Base-by-base conservation (phyloP, 2,329 filamentous ascomycete genomes). In the Diaporthe citriasiana region DNA sequence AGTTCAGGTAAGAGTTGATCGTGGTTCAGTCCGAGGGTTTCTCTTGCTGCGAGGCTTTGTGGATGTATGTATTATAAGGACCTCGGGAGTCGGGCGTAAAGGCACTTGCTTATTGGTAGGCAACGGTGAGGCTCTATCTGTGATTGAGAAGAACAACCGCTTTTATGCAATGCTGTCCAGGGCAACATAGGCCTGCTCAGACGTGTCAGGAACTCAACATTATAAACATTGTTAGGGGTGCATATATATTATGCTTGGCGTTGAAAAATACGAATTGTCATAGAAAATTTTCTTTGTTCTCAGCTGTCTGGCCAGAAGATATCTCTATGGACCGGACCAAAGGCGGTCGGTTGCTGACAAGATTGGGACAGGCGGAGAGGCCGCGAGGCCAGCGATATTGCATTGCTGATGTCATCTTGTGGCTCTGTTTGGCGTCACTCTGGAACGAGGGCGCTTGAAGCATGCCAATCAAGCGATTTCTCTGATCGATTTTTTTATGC, bases 331-430 rank as follows among this genome's bases (percentile, higher is more conserved):
- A 12, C 19, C 25, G 30, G 45, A 15, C 33, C 60, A 25, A 51
- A 66, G 13, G 30, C 63, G 30, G 45, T 51, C 30, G 33, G 22
- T 40, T 66, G 63, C 63, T 66, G 45, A 51, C 27, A 35, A 22
- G 60, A n/a, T 13, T 2, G 7, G 15, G 38, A 10, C 17, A 12
- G 47, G 27, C 12, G 7, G 6, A 27, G 22, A 50, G 17, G 9
- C 22, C 45, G 40, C 25, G 33, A 27, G 38, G 59, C 8, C 7
- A 57, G 10, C 15, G 60, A 35, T 51, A 42, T 19, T 30, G 57
- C 25, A 27, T 25, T 27, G n/a, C 63, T 27, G 22, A 66, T 66
- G 63, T 51, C 45, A 38, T 40, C 22, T n/a, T 38, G 4, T 7
- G 15, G 45, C n/a, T 2, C n/a, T n/a, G 8, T 35, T 50, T 50